Percentiles rank a stretch among this genome's conserved stretches.
These are phyloP conservation scores for Aureobasidium namibiae DNA, from an alignment of 2,329 filamentous ascomycete genomes.

Conservation along the genomic window DNA sequence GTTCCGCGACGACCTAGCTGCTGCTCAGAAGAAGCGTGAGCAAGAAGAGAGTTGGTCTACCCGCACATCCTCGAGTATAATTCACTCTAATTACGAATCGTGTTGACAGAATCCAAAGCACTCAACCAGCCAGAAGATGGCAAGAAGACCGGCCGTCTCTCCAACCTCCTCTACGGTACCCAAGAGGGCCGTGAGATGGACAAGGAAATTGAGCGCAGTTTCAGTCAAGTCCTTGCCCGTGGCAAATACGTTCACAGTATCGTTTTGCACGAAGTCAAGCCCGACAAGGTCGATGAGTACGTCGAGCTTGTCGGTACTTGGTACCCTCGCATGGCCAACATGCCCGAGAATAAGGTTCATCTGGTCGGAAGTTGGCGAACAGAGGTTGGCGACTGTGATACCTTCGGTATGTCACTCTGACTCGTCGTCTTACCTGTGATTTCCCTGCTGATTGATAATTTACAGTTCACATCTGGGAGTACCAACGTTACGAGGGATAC, in stretches of 20 bases:
- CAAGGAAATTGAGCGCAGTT: constrained; percentile 90
- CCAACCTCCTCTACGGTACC: constrained; percentile 91
- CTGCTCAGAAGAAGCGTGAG: constrained; percentile 67
- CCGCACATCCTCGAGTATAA: constrained; percentile 25
- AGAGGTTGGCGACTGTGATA: constrained; percentile 94
- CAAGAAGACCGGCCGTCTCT: constrained; percentile 59
- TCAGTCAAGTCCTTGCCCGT: constrained; percentile 86
- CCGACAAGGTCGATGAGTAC: constrained; percentile 93
- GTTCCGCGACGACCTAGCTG: constrained; percentile 74
- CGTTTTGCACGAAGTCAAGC: constrained; percentile 91
- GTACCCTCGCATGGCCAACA: constrained; percentile 83
- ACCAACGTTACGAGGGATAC: constrained; percentile 93
- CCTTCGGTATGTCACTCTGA: constrained; percentile 61
- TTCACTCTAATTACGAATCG: constrained; percentile 21
- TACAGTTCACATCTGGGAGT: constrained; percentile 97
- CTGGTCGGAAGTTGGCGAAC: constrained; percentile 97
- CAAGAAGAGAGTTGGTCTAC: constrained; percentile 73
- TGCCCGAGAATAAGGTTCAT: constrained; percentile 86
- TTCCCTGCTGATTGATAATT: neutral
- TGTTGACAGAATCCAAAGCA: constrained; percentile 7
- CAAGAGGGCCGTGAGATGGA: constrained; percentile 92
- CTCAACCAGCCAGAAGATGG: constrained; percentile 39
- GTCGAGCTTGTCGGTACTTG: constrained; percentile 78
- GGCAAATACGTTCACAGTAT: constrained; percentile 99
- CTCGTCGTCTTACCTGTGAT: no score